phyloP scores from a whole-genome alignment of 495 filamentous ascomycete genomes.

The Aspergillus sclerotiicarbonarius region DNA sequence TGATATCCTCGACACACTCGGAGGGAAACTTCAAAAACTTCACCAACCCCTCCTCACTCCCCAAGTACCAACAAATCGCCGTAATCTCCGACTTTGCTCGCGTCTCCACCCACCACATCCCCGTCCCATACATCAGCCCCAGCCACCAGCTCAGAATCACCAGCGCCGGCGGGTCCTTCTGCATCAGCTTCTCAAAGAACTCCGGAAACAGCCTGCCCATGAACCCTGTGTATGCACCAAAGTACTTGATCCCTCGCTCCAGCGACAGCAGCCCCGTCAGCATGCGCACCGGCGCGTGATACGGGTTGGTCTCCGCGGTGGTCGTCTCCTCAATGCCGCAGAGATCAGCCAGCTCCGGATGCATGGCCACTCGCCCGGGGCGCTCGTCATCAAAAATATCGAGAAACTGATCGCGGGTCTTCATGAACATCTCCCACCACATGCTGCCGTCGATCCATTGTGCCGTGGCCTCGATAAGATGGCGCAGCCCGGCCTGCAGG shows the following conservation, averaged over 20 bases:
- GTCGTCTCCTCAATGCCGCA: slow-evolving; percentile 39
- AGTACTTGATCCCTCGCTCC: slow-evolving; percentile 18
- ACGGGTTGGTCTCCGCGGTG: slow-evolving; percentile 38
- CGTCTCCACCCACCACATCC: slow-evolving; percentile 42
- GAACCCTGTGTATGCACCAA: slow-evolving; percentile 29
- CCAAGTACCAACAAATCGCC: slow-evolving; percentile 47
- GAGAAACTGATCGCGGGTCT: slow-evolving; percentile 21
- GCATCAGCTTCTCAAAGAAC: slow-evolving; percentile 32
- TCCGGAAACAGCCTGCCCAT: slow-evolving; percentile 33
- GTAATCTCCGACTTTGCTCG: slow-evolving; percentile 42
- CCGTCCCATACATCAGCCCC: slow-evolving; percentile 29
- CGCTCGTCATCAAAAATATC: slow-evolving; percentile 30
- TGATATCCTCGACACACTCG: background rate
- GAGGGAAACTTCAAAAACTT: background rate
- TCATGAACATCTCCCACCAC: slow-evolving; percentile 36
- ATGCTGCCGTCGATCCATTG: slow-evolving; percentile 39
- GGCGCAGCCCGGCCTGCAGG: slow-evolving; percentile 41
- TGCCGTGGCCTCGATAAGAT: slow-evolving; percentile 30
- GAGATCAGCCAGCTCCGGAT: slow-evolving; percentile 35
- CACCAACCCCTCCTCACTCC: slow-evolving; percentile 10
- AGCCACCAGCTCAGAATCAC: slow-evolving; percentile 48
- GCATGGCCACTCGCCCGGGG: slow-evolving; percentile 33
- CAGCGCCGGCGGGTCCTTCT: slow-evolving; percentile 42
- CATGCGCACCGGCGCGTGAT: slow-evolving; percentile 37
- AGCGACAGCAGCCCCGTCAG: slow-evolving; percentile 31